Base-by-base conservation (phyloP, 202 grass and related monocot species). In the Musa balbisiana region DNA sequence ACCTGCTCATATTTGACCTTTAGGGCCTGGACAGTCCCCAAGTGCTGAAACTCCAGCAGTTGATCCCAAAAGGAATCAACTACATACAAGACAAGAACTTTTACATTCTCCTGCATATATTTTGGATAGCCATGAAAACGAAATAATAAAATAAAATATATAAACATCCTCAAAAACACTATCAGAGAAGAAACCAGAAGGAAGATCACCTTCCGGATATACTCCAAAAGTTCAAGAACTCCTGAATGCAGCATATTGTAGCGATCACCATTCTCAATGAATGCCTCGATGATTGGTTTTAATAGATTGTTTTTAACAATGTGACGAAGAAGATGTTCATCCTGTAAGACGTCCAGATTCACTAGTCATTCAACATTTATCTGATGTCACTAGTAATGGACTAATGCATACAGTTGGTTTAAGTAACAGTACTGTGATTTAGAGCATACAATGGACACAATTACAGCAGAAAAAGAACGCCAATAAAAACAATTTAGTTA, bases 1-100 rank as follows among this genome's bases (percentile, higher is more conserved):
- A 93, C 96, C 96, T 99, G 96, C 50, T 99, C 85, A 58, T 99
- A 89, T 88, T 95, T 95, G 50, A 99, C 82, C 81, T 90, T 95
- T 69, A 99, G 83, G 74, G 83, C 83, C 60, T 99, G 89, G 80
- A 99, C 90, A 81, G 89, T 92, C 64, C 80, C 91, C 1, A 95
- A 87, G 51, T 84, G 83, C 85, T 89, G 87, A 54, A 99, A 99
- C 62, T 90, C 92, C 64, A 56, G 75, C 69, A 99, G 87, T 62
- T 85, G 75, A 67, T 99, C 87, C 69, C 83, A 88, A 71, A 99
- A 99, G 23, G 76, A 87, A 80, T 99, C 91, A 9, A 79, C 54
- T 72, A 84, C 77, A 86, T 92, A 92, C 33, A 92, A 80, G 65
- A 99, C 64, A 71, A 99, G 83, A 78, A 76, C 56, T 92, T 88